Percentiles rank a stretch among this genome's conserved stretches.
phyloP scores from a whole-genome alignment of 331 rosid species.

The Malus hybrid region DNA sequence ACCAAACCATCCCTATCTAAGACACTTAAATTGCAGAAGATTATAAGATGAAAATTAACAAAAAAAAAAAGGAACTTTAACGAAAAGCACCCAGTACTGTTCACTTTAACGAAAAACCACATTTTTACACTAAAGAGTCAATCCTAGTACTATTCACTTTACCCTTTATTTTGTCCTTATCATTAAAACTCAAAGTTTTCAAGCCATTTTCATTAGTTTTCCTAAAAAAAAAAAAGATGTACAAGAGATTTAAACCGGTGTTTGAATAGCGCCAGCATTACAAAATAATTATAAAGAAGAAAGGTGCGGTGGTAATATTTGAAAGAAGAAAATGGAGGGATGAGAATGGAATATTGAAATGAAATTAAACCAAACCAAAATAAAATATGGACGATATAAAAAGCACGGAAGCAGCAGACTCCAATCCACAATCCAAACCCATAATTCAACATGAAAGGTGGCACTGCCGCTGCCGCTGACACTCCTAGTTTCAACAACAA shows the following conservation, averaged over 20 bases:
- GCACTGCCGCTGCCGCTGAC: not conserved
- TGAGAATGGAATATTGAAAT: not conserved
- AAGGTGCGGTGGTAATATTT: not conserved
- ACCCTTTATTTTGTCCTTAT: no score
- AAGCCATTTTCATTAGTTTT: no score
- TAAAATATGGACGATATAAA: not conserved
- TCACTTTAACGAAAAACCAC: no score
- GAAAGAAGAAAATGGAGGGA: conserved; percentile 15
- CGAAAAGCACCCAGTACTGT: no score
- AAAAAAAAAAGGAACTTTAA: no score
- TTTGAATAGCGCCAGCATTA: not conserved
- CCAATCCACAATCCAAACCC: not conserved
- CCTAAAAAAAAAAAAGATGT: no score
- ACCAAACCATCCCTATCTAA: no score
- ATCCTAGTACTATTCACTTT: no score
- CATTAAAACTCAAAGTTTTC: no score
- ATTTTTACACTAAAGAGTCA: no score
- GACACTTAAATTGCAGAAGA: no score
- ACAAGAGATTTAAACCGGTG: not conserved
- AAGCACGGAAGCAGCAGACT: not conserved
- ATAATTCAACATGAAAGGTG: not conserved
- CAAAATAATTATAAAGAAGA: not conserved
- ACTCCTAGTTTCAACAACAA: not conserved
- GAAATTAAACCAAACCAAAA: not conserved
- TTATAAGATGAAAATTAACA: no score